Evolutionary conservation across 345 rosid genomes (phyloP).

Genomic region (Corymbia maculata): DNA sequence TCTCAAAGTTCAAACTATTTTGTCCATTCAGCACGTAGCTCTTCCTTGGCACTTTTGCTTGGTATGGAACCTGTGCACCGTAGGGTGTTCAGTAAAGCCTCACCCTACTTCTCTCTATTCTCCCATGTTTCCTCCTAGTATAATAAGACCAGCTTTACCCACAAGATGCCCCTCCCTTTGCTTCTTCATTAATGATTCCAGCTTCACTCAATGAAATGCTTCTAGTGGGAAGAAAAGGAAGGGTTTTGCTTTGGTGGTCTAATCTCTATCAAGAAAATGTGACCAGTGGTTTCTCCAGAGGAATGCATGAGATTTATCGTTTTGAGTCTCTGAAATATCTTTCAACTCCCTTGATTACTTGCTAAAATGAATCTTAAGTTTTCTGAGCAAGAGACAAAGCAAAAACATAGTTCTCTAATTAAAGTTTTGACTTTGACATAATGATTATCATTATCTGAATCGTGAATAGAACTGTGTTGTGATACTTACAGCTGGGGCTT

Average conservation of each 20-base stretch:
- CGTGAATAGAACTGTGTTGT: not conserved
- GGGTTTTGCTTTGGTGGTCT: not conserved
- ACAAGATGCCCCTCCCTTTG: not conserved
- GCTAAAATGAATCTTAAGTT: not conserved
- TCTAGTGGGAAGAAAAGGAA: not conserved
- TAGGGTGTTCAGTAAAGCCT: not conserved
- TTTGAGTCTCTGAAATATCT: not conserved
- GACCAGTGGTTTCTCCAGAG: not conserved
- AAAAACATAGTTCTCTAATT: not conserved
- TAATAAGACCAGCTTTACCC: not conserved
- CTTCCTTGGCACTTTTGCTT: not conserved
- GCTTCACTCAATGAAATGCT: not conserved
- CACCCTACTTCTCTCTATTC: not conserved
- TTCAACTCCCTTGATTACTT: not conserved
- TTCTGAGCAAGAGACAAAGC: not conserved
- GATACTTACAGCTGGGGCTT: not conserved
- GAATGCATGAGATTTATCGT: not conserved
- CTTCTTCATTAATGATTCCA: not conserved
- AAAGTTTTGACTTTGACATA: not conserved
- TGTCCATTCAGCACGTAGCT: not conserved
- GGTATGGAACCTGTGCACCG: not conserved
- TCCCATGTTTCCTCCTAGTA: not conserved
- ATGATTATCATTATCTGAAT: not conserved
- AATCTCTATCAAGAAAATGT: not conserved
- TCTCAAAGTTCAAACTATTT: not conserved